A percentile compares a stretch with the other conserved stretches of the same genome.
Evolutionary conservation across 1,139 yeast genomes (phyloP).

Genomic region (Nakaseomyces bracarensis): DNA sequence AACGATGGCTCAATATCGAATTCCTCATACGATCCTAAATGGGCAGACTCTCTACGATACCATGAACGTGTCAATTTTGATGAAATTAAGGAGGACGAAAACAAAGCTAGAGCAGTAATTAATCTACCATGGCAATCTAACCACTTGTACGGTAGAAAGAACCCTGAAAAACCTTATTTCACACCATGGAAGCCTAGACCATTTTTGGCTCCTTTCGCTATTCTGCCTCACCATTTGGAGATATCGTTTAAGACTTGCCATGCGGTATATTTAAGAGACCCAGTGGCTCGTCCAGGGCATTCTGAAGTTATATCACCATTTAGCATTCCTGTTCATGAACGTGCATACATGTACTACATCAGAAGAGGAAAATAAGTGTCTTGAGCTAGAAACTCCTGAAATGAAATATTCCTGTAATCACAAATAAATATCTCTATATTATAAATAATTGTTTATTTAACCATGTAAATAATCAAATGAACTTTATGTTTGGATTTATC

Average conservation of each 20-base stretch:
- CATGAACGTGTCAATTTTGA: slow-evolving; percentile 47
- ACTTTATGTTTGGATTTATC: background rate
- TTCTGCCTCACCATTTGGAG: slow-evolving; percentile 87
- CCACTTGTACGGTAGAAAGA: slow-evolving; percentile 63
- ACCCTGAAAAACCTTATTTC: slow-evolving; percentile 72
- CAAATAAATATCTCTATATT: background rate
- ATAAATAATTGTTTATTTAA: slow-evolving; percentile 1
- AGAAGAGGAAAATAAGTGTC: slow-evolving; percentile 54
- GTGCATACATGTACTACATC: slow-evolving; percentile 92
- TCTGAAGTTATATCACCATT: slow-evolving; percentile 93
- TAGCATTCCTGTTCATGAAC: slow-evolving; percentile 74
- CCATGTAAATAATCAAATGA: slow-evolving; percentile 7
- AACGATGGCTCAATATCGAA: slow-evolving; percentile 10
- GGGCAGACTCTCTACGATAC: slow-evolving; percentile 46
- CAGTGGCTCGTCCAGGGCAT: slow-evolving; percentile 94
- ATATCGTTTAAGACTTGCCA: slow-evolving; percentile 86
- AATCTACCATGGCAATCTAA: slow-evolving; percentile 68
- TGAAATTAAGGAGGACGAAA: slow-evolving; percentile 48
- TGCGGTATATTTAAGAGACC: slow-evolving; percentile 91
- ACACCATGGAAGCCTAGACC: slow-evolving; percentile 97
- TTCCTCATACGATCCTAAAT: slow-evolving; percentile 46
- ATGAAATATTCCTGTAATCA: slow-evolving; percentile 2
- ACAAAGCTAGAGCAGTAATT: slow-evolving; percentile 37
- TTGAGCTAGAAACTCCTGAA: background rate
- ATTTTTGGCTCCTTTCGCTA: slow-evolving; percentile 84